phyloP scores from a whole-genome alignment of 2,329 filamentous ascomycete genomes.

The Colletotrichum trifolii region DNA sequence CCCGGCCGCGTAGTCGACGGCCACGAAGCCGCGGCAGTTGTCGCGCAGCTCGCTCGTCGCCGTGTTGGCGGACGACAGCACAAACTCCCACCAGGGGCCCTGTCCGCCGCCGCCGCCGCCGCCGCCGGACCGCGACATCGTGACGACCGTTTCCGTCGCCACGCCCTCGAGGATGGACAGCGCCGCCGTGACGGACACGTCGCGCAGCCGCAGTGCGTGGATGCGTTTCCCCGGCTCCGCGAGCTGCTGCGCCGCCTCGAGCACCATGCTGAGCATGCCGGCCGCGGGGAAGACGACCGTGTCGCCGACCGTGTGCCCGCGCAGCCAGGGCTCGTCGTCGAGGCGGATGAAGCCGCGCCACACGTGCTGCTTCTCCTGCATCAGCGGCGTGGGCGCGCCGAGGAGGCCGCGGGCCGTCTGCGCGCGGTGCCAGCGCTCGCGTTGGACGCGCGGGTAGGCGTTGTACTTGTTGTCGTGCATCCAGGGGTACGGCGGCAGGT shows the following conservation, averaged over 20 bases:
- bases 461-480: conserved; percentile 12
- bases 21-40: conserved; percentile 18
- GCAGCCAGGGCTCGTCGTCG: conserved; percentile 48
- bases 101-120: not conserved
- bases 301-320: conserved; percentile 51
- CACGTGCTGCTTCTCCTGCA: conserved; percentile 44
- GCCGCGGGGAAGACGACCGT: conserved; percentile 50
- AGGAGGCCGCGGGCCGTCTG: conserved; percentile 9
- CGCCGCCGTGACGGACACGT: not conserved
- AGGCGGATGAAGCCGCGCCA: conserved; percentile 24
- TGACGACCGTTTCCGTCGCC: conserved; percentile 32
- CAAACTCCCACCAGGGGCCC: conserved; percentile 23
- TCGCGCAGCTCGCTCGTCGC: conserved; percentile 2
- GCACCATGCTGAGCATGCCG: conserved; percentile 50
- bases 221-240: conserved; percentile 15
- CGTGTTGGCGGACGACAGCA: conserved; percentile 10
- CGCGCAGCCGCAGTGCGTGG: not conserved
- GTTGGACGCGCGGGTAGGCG: not conserved
- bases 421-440: too few species aligned
- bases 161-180: conserved; percentile 10
- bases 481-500: conserved; percentile 30
- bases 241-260: conserved; percentile 30
- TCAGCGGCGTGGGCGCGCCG: conserved; percentile 44
- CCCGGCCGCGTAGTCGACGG: conserved; percentile 14
- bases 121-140: not conserved